phyloP scores from a whole-genome alignment of 768 basidiomycete genomes.

The Aureoboletus auriporus region DNA sequence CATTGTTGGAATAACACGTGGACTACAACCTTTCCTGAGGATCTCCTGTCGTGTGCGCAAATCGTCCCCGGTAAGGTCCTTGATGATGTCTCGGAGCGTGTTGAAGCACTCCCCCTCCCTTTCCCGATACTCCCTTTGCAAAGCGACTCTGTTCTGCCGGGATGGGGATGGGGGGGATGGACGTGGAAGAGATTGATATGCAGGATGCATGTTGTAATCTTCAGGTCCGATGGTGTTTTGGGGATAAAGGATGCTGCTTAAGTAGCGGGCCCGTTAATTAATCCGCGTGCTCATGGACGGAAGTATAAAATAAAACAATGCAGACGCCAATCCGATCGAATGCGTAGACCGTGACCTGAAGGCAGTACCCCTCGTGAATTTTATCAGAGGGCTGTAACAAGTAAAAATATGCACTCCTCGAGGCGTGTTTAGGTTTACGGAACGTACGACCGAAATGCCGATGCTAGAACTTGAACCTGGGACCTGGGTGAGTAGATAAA shows the following conservation, averaged over 20 bases:
- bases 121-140: slow-evolving; percentile 22
- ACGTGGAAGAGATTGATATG: background rate
- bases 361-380: background rate
- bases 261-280: background rate
- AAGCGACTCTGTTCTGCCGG: slow-evolving; percentile 9
- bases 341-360: background rate
- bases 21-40: slow-evolving; percentile 14
- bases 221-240: background rate
- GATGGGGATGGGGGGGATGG: background rate
- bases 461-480: too few species aligned
- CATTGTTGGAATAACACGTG: background rate
- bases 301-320: background rate
- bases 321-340: background rate
- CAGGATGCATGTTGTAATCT: background rate
- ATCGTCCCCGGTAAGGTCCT: slow-evolving; percentile 8
- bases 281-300: background rate
- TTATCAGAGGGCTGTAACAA: background rate
- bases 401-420: too few species aligned
- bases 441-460: too few species aligned
- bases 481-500: too few species aligned
- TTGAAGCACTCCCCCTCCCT: slow-evolving; percentile 17
- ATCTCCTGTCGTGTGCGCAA: slow-evolving; percentile 16
- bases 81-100: slow-evolving; percentile 14
- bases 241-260: background rate
- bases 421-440: too few species aligned